Conservation (phyloP, 768 basidiomycete species). For the Leucosporidium scottii region DNA sequence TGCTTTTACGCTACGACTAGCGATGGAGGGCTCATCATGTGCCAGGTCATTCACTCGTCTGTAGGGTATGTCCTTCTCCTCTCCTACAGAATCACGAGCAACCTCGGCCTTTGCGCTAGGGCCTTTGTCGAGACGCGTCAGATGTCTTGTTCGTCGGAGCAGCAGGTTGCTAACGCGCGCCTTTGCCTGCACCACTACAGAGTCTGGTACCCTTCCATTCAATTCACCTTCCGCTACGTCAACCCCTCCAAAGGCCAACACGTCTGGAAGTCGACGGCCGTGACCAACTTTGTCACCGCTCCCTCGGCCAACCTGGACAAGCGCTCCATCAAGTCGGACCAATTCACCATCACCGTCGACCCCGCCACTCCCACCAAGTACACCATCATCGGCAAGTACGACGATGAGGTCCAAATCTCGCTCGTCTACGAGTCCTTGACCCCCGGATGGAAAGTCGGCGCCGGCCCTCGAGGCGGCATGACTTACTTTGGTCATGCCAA, state of each 20-base stretch:
- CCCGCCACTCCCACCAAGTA: constrained; percentile 66
- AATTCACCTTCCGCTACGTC: constrained; percentile 84
- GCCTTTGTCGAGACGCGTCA: neutral
- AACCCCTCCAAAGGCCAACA: constrained; percentile 66
- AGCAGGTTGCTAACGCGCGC: neutral
- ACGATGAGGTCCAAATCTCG: constrained; percentile 69
- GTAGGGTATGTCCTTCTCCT: constrained; percentile 62
- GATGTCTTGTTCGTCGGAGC: neutral
- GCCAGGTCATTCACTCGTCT: constrained; percentile 49
- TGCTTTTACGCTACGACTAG: constrained; percentile 70
- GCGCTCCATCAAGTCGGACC: constrained; percentile 75
- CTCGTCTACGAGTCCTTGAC: constrained; percentile 65
- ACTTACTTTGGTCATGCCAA: constrained; percentile 64
- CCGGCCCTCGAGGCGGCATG: constrained; percentile 77
- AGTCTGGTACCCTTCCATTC: constrained; percentile 87
- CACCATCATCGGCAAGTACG: constrained; percentile 67
- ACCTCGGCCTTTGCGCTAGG: neutral
- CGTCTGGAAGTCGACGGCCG: constrained; percentile 81
- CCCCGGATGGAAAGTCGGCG: constrained; percentile 84
- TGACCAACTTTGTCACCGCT: constrained; percentile 67
- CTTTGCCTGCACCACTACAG: constrained; percentile 44
- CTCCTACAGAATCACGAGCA: neutral
- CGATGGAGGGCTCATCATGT: constrained; percentile 68
- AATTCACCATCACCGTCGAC: constrained; percentile 69
- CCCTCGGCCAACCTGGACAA: constrained; percentile 63